Evolutionary conservation across 2,329 filamentous ascomycete genomes (phyloP).

Genomic region (Dendryphion nanum): DNA sequence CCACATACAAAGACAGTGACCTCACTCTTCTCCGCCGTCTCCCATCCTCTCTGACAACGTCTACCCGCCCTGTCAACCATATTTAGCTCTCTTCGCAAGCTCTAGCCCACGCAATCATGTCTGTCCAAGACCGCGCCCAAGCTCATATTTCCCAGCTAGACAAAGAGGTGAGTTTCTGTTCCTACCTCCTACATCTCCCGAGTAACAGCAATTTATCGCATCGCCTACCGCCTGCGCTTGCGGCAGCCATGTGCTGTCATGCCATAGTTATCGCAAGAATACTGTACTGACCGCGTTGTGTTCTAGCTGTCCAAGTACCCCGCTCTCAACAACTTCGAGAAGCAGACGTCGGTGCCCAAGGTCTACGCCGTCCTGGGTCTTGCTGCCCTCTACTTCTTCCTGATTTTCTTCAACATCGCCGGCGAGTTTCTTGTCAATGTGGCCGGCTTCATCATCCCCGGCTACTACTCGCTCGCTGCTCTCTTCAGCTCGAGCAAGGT

Average conservation of each 20-base stretch:
- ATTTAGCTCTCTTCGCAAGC: conserved; percentile 2
- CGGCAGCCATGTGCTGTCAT: too few relatives aligned
- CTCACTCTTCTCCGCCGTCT: conserved; percentile 6
- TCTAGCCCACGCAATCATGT: conserved; percentile 59
- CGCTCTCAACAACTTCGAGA: conserved; percentile 80
- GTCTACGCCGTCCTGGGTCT: conserved; percentile 78
- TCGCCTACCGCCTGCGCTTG: too few relatives aligned
- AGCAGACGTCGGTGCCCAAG: conserved; percentile 79
- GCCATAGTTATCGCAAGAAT: too few relatives aligned
- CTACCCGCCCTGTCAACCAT: conserved; percentile 3
- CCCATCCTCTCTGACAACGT: conserved; percentile 6
- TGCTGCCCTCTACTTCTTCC: conserved; percentile 79
- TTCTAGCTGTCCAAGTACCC: conserved; percentile 80
- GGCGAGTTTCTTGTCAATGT: conserved; percentile 86
- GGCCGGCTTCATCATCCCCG: conserved; percentile 77
- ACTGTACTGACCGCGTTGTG: conserved; percentile 20
- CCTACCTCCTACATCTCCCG: neutral
- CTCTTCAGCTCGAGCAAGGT: conserved; percentile 69
- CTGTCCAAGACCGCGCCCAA: conserved; percentile 74
- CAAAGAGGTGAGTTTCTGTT: conserved; percentile 63
- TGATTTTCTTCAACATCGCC: conserved; percentile 89
- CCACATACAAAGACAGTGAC: conserved; percentile 7
- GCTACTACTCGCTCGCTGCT: conserved; percentile 79
- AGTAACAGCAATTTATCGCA: too few relatives aligned
- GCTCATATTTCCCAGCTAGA: conserved; percentile 77